Evolutionary conservation across 495 filamentous ascomycete genomes (phyloP).

Genomic region (Penicillium daleae): DNA sequence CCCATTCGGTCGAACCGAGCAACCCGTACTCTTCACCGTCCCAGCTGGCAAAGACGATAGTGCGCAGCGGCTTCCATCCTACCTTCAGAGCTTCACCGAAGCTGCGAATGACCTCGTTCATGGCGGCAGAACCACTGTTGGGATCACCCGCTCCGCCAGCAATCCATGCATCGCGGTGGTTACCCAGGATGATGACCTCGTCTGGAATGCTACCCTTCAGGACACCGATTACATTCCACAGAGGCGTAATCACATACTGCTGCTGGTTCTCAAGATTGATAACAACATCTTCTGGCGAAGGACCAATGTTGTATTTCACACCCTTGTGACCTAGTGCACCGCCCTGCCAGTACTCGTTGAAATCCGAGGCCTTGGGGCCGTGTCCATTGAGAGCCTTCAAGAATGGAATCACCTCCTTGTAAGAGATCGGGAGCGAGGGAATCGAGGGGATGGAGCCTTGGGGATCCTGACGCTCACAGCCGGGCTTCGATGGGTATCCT

Average conservation of each 20-base stretch:
- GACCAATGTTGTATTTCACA: constrained; percentile 90
- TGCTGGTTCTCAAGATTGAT: constrained; percentile 87
- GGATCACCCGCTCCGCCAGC: constrained; percentile 85
- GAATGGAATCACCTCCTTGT: constrained; percentile 80
- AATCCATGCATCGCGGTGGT: constrained; percentile 95
- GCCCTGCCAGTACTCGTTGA: constrained; percentile 72
- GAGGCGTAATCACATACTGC: constrained; percentile 83
- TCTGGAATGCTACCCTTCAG: constrained; percentile 89
- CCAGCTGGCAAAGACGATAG: constrained; percentile 75
- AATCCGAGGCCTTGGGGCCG: constrained; percentile 76
- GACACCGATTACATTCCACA: constrained; percentile 94
- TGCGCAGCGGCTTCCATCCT: constrained; percentile 90
- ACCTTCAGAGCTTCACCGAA: constrained; percentile 72
- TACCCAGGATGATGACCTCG: constrained; percentile 91
- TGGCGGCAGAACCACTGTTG: constrained; percentile 84
- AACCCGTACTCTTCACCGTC: constrained; percentile 76
- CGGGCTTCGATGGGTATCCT: constrained; percentile 92
- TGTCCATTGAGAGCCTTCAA: constrained; percentile 87
- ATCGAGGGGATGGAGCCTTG: constrained; percentile 75
- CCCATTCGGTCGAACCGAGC: constrained; percentile 75
- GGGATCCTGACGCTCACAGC: constrained; percentile 74
- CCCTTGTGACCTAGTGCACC: constrained; percentile 79
- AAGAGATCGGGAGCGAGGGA: constrained; percentile 91
- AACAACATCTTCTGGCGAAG: constrained; percentile 73
- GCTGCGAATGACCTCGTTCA: constrained; percentile 84